Conservation (phyloP, 2,329 filamentous ascomycete species). For the Ceratocystis alfenasii region DNA sequence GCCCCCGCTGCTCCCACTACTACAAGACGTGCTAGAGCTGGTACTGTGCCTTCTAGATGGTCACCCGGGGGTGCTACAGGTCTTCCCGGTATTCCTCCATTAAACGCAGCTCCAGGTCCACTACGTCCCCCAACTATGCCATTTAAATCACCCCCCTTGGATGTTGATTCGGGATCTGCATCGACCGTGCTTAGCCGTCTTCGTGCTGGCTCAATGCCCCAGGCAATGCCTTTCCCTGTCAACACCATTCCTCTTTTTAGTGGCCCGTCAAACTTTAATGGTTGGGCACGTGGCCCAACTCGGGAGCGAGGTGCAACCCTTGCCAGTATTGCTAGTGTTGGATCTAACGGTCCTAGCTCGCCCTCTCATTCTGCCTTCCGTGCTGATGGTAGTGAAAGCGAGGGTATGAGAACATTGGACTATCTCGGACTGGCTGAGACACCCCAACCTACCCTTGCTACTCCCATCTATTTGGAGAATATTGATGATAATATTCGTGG, state of each 20-base stretch:
- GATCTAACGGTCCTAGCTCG: slow-evolving; percentile 80
- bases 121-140: slow-evolving; percentile 34
- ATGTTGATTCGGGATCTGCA: slow-evolving; percentile 46
- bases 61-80: slow-evolving; percentile 59
- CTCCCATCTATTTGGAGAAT: slow-evolving; percentile 58
- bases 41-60: slow-evolving; percentile 91
- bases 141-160: slow-evolving; percentile 58
- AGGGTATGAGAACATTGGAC: slow-evolving; percentile 82
- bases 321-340: slow-evolving; percentile 68
- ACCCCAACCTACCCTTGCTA: slow-evolving; percentile 67
- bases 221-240: slow-evolving; percentile 54
- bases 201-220: slow-evolving; percentile 86
- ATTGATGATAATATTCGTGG: slow-evolving; percentile 64
- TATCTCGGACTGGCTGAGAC: slow-evolving; percentile 93
- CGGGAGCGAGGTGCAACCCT: slow-evolving; percentile 80
- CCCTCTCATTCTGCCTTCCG: slow-evolving; percentile 81
- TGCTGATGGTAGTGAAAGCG: slow-evolving; percentile 62
- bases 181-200: slow-evolving; percentile 60
- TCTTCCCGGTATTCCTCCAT: slow-evolving; percentile 30
- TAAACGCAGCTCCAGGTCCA: slow-evolving; percentile 16
- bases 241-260: slow-evolving; percentile 53
- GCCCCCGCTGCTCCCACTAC: slow-evolving; percentile 45
- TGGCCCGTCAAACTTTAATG: slow-evolving; percentile 80
- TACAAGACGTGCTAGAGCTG: slow-evolving; percentile 71
- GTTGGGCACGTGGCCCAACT: slow-evolving; percentile 53